Percentiles rank a stretch among this genome's conserved stretches.
Conservation (phyloP, 2,329 filamentous ascomycete species). For the Botryotinia globosa region DNA sequence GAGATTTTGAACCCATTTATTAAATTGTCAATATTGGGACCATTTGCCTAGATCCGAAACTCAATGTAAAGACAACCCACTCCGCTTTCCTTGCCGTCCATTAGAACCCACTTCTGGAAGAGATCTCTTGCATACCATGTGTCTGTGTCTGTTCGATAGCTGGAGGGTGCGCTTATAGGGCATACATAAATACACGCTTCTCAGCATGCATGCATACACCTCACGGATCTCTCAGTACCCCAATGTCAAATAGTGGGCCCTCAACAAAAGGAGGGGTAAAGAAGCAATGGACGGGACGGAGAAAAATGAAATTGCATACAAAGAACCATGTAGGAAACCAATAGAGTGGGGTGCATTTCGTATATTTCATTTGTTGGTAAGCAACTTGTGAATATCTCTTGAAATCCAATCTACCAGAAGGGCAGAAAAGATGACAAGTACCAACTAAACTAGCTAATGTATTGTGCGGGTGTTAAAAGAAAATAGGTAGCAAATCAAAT, state of each 20-base stretch:
- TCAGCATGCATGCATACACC: not conserved
- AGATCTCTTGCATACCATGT: not conserved
- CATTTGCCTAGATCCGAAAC: not conserved
- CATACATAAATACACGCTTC: not conserved
- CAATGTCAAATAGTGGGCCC: not conserved
- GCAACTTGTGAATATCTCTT: conserved; percentile 10
- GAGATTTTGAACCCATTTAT: not conserved
- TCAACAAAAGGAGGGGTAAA: not conserved
- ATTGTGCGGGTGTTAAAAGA: not conserved
- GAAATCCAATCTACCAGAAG: conserved; percentile 8
- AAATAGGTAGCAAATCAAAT: conserved; percentile 5
- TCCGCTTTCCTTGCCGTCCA: not conserved
- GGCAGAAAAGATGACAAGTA: conserved; percentile 1
- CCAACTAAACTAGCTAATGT: conserved; percentile 13
- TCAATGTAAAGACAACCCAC: not conserved
- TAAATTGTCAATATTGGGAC: not conserved
- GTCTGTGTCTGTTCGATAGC: not conserved
- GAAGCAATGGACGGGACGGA: not conserved
- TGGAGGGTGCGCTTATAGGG: not conserved
- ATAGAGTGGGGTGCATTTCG: conserved; percentile 5
- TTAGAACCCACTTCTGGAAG: not conserved
- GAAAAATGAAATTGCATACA: not conserved
- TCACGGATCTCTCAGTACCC: not conserved
- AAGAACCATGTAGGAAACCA: not conserved
- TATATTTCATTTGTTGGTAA: conserved; percentile 19